These are phyloP conservation scores for Anthostomella pinea DNA, from an alignment of 2,329 filamentous ascomycete species.

Conservation along the genomic window DNA sequence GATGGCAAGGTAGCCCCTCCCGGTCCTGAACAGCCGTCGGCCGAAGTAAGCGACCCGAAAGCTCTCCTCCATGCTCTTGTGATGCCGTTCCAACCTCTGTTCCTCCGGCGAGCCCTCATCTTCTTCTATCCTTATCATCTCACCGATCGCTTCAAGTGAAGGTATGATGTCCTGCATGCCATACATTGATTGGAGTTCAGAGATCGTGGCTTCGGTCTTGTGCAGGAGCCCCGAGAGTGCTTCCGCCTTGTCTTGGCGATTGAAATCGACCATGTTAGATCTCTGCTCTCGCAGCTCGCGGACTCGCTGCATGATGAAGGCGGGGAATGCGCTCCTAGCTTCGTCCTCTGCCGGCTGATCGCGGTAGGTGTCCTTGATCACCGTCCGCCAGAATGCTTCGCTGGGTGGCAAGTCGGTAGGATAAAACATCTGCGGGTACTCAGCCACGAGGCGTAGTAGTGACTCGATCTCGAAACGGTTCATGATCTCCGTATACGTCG, in stretches of 20 bases:
- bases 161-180: too few species aligned
- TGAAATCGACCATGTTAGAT: neutral
- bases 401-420: conserved; percentile 1
- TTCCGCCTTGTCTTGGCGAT: too few species aligned
- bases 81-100: conserved; percentile 2
- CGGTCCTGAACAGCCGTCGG: conserved; percentile 7
- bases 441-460: conserved; percentile 2
- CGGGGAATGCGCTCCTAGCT: conserved; percentile 2
- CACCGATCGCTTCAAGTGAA: neutral
- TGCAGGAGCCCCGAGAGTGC: too few species aligned
- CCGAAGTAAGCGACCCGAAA: conserved; percentile 8
- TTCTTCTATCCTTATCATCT: neutral
- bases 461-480: conserved; percentile 3
- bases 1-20: conserved; percentile 6
- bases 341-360: neutral
- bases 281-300: conserved; percentile 2
- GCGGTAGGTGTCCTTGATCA: conserved; percentile 8
- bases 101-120: conserved; percentile 5
- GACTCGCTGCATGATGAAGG: conserved; percentile 10
- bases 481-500: conserved; percentile 7
- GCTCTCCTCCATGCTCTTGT: conserved; percentile 10
- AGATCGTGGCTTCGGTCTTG: too few species aligned
- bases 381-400: conserved; percentile 4
- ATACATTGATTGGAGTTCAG: too few species aligned
- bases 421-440: conserved; percentile 1